These are phyloP conservation scores for Capillidium rhysosporum DNA, from an alignment of 371 early-diverging fungal genomes.

Conservation along the genomic window DNA sequence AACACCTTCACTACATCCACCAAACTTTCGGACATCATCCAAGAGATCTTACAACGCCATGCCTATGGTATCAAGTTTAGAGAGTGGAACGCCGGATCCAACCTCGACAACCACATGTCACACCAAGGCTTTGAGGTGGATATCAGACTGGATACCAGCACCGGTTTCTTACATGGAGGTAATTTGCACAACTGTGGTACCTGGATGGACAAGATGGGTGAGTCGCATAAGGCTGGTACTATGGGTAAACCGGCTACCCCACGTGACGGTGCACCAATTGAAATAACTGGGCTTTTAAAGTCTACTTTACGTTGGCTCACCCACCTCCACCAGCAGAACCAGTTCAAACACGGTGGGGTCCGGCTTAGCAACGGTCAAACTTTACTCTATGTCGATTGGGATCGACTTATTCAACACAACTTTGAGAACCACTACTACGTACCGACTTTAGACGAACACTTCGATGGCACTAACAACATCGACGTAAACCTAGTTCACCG, in stretches of 20 bases:
- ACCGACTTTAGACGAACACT: conserved; percentile 33
- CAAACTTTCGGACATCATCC: conserved; percentile 69
- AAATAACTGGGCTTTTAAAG: conserved; percentile 78
- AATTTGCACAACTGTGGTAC: conserved; percentile 90
- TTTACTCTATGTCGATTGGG: conserved; percentile 47
- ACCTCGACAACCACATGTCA: conserved; percentile 78
- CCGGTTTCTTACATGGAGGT: conserved; percentile 77
- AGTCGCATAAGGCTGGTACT: conserved; percentile 74
- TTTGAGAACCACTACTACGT: conserved; percentile 84
- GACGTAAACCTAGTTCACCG: conserved; percentile 50
- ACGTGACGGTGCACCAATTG: conserved; percentile 81
- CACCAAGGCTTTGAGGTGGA: conserved; percentile 74
- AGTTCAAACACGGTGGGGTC: conserved; percentile 25
- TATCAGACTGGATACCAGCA: conserved; percentile 38
- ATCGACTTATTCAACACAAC: conserved; percentile 42
- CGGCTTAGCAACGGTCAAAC: conserved; percentile 9
- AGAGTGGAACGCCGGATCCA: conserved; percentile 84
- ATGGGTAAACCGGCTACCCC: conserved; percentile 84
- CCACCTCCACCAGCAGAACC: conserved; percentile 19
- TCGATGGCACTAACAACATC: conserved; percentile 10
- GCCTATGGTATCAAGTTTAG: conserved; percentile 81
- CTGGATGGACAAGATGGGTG: conserved; percentile 99
- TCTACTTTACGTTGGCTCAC: conserved; percentile 64
- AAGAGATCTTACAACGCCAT: conserved; percentile 79
- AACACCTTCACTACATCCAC: conserved; percentile 28